A percentile compares a stretch with the other conserved stretches of the same genome.
Evolutionary conservation across 257 asterid genomes (phyloP).

Genomic region (Knoxia roxburghii): DNA sequence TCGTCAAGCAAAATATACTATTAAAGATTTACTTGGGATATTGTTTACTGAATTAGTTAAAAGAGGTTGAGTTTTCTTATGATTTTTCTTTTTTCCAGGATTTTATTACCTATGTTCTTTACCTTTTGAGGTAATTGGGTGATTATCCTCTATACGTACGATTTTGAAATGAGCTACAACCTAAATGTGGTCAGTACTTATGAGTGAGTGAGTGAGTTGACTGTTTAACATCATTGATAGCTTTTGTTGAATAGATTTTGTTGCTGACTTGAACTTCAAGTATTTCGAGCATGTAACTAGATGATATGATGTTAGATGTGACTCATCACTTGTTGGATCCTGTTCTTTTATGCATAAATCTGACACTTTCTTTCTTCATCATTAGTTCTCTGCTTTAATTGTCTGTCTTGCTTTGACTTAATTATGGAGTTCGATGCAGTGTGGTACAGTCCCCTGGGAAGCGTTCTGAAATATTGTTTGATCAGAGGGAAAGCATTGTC

Average conservation of each 20-base stretch:
- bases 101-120: not conserved
- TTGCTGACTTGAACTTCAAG: not conserved
- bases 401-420: constrained; percentile 4
- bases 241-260: not conserved
- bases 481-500: constrained; percentile 75
- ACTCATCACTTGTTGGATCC: not conserved
- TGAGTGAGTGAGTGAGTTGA: constrained; percentile 1
- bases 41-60: not conserved
- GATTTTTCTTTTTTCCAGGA: not conserved
- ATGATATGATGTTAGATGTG: not conserved
- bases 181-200: not conserved
- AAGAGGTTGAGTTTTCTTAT: not conserved
- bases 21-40: not conserved
- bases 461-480: constrained; percentile 64
- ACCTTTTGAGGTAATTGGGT: not conserved
- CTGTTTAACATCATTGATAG: not conserved
- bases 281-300: not conserved
- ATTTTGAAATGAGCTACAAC: not conserved
- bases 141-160: not conserved
- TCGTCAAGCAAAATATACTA: not conserved
- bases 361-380: not conserved
- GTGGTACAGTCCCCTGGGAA: constrained; percentile 67
- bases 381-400: not conserved
- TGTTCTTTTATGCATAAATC: not conserved
- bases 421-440: constrained; percentile 43